Conservation (phyloP, 345 rosid genomes). For the Populus ilicifolia region DNA sequence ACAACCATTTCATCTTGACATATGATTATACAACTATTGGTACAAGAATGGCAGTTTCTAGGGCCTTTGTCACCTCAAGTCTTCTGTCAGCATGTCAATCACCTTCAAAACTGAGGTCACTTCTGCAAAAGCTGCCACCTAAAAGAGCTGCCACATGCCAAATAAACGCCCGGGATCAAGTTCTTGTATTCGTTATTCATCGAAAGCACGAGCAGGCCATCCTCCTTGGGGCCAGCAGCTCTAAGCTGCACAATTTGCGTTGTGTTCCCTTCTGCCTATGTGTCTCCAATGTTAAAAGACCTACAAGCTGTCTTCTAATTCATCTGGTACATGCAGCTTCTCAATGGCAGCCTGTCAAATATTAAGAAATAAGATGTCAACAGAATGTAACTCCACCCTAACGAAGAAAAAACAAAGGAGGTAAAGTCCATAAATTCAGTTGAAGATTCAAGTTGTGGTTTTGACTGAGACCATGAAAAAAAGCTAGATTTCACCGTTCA, state of each 20-base stretch:
- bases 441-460: neutral
- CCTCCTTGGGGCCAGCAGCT: constrained; percentile 15
- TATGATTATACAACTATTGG: neutral
- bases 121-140: neutral
- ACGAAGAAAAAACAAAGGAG: neutral
- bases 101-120: neutral
- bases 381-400: neutral
- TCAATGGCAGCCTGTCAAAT: constrained; percentile 87
- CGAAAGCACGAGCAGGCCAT: constrained; percentile 44
- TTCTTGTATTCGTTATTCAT: neutral
- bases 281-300: constrained; percentile 1
- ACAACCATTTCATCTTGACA: neutral
- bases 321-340: constrained; percentile 93
- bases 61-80: too few relatives aligned
- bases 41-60: neutral
- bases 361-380: neutral
- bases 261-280: constrained; percentile 3
- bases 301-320: constrained; percentile 63
- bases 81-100: neutral
- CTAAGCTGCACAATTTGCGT: constrained; percentile 19
- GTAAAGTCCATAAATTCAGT: neutral
- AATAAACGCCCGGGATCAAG: neutral
- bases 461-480: neutral
- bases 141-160: neutral
- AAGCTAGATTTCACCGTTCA: neutral